These are phyloP conservation scores for Daedalea quercina DNA, from an alignment of 768 basidiomycete genomes.

Conservation along the genomic window DNA sequence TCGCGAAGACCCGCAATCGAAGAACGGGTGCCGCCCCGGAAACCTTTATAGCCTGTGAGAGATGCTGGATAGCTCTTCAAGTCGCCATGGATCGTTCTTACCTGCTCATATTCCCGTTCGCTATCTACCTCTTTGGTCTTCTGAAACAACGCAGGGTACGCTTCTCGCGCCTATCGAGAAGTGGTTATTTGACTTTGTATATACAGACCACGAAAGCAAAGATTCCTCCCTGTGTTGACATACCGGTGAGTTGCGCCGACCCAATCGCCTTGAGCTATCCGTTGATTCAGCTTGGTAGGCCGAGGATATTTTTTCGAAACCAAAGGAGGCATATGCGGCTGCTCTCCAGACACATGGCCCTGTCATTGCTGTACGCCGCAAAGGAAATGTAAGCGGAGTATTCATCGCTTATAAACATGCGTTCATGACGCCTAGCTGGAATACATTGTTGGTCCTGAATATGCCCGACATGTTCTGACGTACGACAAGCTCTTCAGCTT, in stretches of 20 bases:
- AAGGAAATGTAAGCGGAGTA: slow-evolving; percentile 19
- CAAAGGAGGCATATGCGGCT: slow-evolving; percentile 25
- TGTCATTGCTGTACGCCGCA: slow-evolving; percentile 26
- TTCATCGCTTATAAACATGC: background rate
- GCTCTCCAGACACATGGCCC: slow-evolving; percentile 25
- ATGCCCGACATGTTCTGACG: slow-evolving; percentile 22
- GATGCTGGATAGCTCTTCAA: too few relatives aligned
- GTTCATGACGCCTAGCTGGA: slow-evolving; percentile 20
- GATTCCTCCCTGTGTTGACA: slow-evolving; percentile 15
- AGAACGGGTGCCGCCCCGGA: too few relatives aligned
- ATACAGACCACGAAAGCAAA: background rate
- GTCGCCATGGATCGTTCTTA: slow-evolving; percentile 10
- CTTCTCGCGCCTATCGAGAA: background rate
- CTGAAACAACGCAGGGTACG: slow-evolving; percentile 7
- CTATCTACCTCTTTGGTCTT: background rate
- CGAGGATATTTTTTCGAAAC: slow-evolving; percentile 24
- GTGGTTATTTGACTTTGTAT: background rate
- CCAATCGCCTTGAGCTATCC: background rate
- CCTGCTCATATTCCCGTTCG: slow-evolving; percentile 4
- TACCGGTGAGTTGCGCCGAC: slow-evolving; percentile 4
- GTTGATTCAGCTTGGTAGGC: background rate
- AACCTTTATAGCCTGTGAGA: too few relatives aligned
- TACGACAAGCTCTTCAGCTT: slow-evolving; percentile 27
- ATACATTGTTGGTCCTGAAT: slow-evolving; percentile 25
- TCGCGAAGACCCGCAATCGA: too few relatives aligned